A percentile compares a stretch with the other conserved stretches of the same genome.
These are phyloP conservation scores for Aspergillus phoenicis DNA, from an alignment of 2,329 filamentous ascomycete species.

Conservation along the genomic window DNA sequence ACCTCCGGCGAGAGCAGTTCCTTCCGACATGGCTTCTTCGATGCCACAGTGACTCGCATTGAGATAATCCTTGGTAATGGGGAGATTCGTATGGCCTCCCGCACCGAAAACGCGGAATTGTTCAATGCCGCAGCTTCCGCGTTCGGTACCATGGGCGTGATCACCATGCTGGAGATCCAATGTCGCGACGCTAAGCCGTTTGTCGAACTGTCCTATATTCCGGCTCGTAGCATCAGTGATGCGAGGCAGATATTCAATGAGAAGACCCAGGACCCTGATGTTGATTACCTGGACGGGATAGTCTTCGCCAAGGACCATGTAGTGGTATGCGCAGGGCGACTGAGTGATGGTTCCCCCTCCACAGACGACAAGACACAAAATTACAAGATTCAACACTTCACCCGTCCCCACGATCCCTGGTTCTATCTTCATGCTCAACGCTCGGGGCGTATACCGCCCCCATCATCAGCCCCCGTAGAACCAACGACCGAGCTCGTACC, in stretches of 20 bases:
- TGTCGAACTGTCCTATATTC: slow-evolving; percentile 65
- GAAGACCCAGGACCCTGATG: slow-evolving; percentile 41
- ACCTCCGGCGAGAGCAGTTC: slow-evolving; percentile 69
- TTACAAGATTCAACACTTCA: slow-evolving; percentile 52
- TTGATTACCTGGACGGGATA: slow-evolving; percentile 73
- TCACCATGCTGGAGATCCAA: slow-evolving; percentile 62
- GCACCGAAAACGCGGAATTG: slow-evolving; percentile 54
- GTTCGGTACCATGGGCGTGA: slow-evolving; percentile 63
- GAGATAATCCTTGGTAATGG: slow-evolving; percentile 67
- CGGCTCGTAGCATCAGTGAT: slow-evolving; percentile 53
- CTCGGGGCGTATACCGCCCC: neutral
- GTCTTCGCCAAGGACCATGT: slow-evolving; percentile 59
- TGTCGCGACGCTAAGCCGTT: slow-evolving; percentile 55
- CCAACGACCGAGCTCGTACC: slow-evolving; percentile 30
- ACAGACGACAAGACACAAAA: slow-evolving; percentile 32
- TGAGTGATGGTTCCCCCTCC: slow-evolving; percentile 49
- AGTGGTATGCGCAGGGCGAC: slow-evolving; percentile 63
- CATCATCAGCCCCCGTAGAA: neutral
- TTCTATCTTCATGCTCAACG: slow-evolving; percentile 67
- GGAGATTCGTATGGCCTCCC: slow-evolving; percentile 53
- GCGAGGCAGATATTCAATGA: slow-evolving; percentile 54
- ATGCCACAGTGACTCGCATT: slow-evolving; percentile 62
- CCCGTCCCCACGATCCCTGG: slow-evolving; percentile 67
- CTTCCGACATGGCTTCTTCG: slow-evolving; percentile 68
- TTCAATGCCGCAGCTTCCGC: slow-evolving; percentile 63